Evolutionary conservation across 495 filamentous ascomycete species (phyloP), one percentile per base, ranked within the genome.

Genomic region (Xylaria bambusicola): DNA sequence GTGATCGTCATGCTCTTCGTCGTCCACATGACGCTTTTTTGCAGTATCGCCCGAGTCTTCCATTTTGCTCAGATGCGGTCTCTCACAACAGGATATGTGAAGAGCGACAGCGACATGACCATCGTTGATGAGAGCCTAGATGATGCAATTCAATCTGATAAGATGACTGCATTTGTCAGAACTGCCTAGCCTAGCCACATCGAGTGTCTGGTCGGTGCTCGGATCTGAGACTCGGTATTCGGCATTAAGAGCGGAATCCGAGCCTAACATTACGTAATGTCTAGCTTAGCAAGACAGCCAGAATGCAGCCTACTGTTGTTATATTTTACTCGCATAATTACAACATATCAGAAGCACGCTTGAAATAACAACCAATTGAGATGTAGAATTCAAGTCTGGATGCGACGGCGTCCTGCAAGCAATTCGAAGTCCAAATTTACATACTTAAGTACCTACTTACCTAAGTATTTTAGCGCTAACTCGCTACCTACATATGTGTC

Each of bases 1-100:
- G 18, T 67, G 42, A 26, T 60, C 59, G 12, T 67, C 60, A 24
- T 56, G 44, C 15, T 61, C 68, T 55, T 68, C 63, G 15, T 68
- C 66, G 18, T 68, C 63, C 15, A 51, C 20, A 24, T 29, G 40
- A 47, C 47, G 57, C 57, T 60, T 60, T 48, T 53, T 31, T 20
- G 47, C 3, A 31, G 23, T 36, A 21, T 51, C 40, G 49, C 15
- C 29, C 17, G 42, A 12, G 21, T 52, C 57, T 10, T 26, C 57
- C 57, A 60, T 60, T 6, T 35, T 53, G 57, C n/a, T 35, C 38
- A 17, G 15, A 31, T 15, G 36, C 26, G 17, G 35, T 7, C 26
- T 41, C 13, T 6, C 23, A 15, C 17, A 24, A 38, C 15, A 26
- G 1, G 21, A 6, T 18, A 35, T 29, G 23, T 38, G 15, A 18